Base-by-base conservation (phyloP, 495 filamentous ascomycete genomes). In the Penicillium desertorum region DNA sequence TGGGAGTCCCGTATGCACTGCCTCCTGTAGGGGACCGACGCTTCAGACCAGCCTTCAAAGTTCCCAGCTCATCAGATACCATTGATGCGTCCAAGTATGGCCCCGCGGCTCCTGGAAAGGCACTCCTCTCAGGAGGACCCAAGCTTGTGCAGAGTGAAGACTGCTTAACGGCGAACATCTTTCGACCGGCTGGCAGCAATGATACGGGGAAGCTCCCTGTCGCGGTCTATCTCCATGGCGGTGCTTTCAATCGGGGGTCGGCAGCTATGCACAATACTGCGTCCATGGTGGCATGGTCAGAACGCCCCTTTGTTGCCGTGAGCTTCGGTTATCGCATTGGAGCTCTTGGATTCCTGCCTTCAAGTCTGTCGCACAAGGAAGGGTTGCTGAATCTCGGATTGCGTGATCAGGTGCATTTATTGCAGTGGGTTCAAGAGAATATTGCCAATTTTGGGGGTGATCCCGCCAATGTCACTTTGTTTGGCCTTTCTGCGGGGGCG, bases 321-420 rank as follows among this genome's bases (percentile, higher is more conserved):
- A 85, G 79, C 63, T 86, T 88, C 63, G 85, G 84, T 11, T 75
- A 75, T 45, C 81, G 85, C 1, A 65, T 88, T 37, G 85, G 85
- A n/a, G 80, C 85, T 1, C 69, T 89, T 29, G 86, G 86, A 7
- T 89, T 88, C 59, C 53, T 88, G 32, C 78, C 85, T 5, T 82
- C 80, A 1, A 70, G 61, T 5, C 30, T 80, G 46, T 75, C 77
- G 0, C 78, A 78, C 4, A 75, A 78, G 45, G 79, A 83, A 45
- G 83, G 81, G 1, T 6, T 82, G 30, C 62, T 86, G 52, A 89
- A 89, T 61, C 66, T 87, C 10, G 86, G 86, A 14, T 65, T 89
- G 48, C 81, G 79, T 59, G 85, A 89, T 66, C 86, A 88, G 61
- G 65, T 80, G 22, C 62, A 77, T 29, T 49, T 83, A 44, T 73